Conservation (phyloP, 257 asterid genomes). For the Ballota nigra region DNA sequence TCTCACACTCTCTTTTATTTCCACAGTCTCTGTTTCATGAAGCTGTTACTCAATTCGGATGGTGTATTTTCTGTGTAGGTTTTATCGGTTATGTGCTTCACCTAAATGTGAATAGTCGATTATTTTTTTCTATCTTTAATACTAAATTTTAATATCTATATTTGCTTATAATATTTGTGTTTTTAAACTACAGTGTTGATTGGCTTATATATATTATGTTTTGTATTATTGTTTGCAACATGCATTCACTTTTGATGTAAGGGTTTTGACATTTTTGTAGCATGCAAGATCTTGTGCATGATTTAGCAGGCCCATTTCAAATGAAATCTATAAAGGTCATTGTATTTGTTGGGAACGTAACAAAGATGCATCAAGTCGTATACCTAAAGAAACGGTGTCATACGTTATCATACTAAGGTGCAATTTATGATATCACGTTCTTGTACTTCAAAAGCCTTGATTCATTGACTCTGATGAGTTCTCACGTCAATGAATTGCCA, state of each 20-base stretch:
- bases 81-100: not conserved
- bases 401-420: too few species aligned
- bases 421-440: too few species aligned
- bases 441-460: too few species aligned
- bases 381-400: too few species aligned
- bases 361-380: too few species aligned
- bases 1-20: not conserved
- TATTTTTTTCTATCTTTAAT: not conserved
- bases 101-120: not conserved
- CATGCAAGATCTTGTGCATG: too few species aligned
- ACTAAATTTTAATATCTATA: not conserved
- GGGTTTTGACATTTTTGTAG: not conserved
- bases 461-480: too few species aligned
- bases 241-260: not conserved
- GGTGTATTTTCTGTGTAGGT: not conserved
- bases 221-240: not conserved
- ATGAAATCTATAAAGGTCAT: too few species aligned
- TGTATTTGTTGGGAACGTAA: too few species aligned
- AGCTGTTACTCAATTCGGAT: not conserved
- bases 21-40: not conserved
- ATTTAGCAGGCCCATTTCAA: too few species aligned
- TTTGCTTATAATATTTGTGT: not conserved
- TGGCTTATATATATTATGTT: not conserved
- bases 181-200: not conserved
- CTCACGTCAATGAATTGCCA: too few species aligned